A percentile compares a stretch with the other conserved stretches of the same genome.
Conservation (phyloP, 1,139 yeast genomes). For the Geotrichum restrictum region DNA sequence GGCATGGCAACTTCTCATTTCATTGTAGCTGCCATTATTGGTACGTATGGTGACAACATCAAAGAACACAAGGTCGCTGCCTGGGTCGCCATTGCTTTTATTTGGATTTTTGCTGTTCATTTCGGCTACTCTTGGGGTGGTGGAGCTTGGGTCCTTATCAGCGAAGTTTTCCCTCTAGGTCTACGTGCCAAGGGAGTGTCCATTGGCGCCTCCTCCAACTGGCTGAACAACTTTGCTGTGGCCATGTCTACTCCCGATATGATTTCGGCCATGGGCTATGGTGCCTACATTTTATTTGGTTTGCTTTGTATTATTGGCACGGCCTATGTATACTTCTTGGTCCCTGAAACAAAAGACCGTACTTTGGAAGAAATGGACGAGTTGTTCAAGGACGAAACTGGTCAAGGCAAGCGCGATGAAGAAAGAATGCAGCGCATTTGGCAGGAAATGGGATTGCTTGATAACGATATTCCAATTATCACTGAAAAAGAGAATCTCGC, state of each 20-base stretch:
- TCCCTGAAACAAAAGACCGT: slow-evolving; percentile 49
- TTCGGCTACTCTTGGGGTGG: slow-evolving; percentile 85
- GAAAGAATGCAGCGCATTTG: slow-evolving; percentile 25
- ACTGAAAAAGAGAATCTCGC: slow-evolving; percentile 6
- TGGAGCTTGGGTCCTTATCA: slow-evolving; percentile 69
- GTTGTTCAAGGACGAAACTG: slow-evolving; percentile 31
- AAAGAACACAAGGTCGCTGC: slow-evolving; percentile 38
- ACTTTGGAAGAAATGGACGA: slow-evolving; percentile 51
- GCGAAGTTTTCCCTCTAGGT: slow-evolving; percentile 68
- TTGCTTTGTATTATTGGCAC: slow-evolving; percentile 29
- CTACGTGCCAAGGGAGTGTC: slow-evolving; percentile 75
- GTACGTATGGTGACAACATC: slow-evolving; percentile 28
- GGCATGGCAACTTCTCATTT: slow-evolving; percentile 45
- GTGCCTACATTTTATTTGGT: slow-evolving; percentile 53
- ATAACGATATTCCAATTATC: slow-evolving; percentile 20
- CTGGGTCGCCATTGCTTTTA: slow-evolving; percentile 60
- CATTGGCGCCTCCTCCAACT: slow-evolving; percentile 69
- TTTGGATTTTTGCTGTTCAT: slow-evolving; percentile 66
- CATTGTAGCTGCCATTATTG: slow-evolving; percentile 34
- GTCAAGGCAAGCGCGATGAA: slow-evolving; percentile 19
- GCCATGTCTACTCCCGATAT: slow-evolving; percentile 70
- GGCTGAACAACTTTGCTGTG: slow-evolving; percentile 72
- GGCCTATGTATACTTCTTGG: slow-evolving; percentile 40
- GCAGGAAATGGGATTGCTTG: slow-evolving; percentile 24
- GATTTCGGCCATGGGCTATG: slow-evolving; percentile 41